Evolutionary conservation across 805 yeast species (phyloP), one percentile per base, ranked within the genome.

Genomic region (Cyberlindnera mississippiensis): DNA sequence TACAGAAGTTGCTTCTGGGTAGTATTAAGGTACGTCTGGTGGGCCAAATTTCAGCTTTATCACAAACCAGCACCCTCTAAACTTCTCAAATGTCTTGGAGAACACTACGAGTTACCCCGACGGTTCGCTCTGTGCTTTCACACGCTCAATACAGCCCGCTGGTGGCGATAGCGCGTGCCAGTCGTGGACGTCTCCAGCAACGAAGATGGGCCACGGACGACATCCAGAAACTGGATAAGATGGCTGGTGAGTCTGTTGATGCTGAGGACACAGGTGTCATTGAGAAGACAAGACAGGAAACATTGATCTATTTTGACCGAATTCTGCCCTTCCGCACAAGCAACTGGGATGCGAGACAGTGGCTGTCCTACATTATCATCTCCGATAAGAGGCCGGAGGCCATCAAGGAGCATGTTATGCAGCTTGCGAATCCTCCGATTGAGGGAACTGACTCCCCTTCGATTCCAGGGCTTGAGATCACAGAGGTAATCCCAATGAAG

Each of bases 401-500:
- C 10, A 63, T 66, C 15, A 63, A 71, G 18, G 67, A 63, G 1
- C 65, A 64, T 27, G 65, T 76, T 8, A 39, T 60, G 39, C 49
- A 55, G 2, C 56, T 72, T 11, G 72, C 78, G 0, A 63, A 67
- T 28, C 69, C 74, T 6, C 49, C 50, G 4, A 48, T 48, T 2
- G 42, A 32, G 29, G 41, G 33, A 4, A 45, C 52, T 16, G 59
- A 53, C 2, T 19, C n/a, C 3, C 57, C 55, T 16, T 67, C 71
- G 2, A 62, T 69, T n/a, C 60, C 61, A 32, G 69, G 66, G 2
- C 44, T 80, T 18, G 63, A 71, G 22, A 67, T 87, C 37, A 69
- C 75, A 6, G 79, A 80, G 2, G 71, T 87, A 24, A 76, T 82
- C 26, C 84, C 93, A 0, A 74, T 90, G 41, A 71, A 69, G 42